phyloP scores from a whole-genome alignment of 2,329 filamentous ascomycete species.

The Penicillium sp. region DNA sequence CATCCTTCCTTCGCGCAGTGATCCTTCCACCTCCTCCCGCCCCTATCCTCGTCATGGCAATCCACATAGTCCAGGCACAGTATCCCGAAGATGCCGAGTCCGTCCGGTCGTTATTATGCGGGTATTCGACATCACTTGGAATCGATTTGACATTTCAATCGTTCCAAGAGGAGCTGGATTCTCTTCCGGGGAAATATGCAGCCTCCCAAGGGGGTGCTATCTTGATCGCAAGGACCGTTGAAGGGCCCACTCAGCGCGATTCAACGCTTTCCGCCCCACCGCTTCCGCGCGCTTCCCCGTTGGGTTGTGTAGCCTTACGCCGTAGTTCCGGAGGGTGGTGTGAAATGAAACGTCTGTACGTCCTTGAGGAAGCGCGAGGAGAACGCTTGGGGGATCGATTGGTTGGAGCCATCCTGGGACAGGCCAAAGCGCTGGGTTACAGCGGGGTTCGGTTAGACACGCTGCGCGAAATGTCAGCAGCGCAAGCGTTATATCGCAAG shows the following conservation, averaged over 20 bases:
- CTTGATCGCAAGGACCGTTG: conserved; percentile 45
- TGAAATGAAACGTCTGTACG: conserved; percentile 63
- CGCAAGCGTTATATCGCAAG: conserved; percentile 52
- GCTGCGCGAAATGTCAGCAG: conserved; percentile 54
- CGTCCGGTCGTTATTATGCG: conserved; percentile 46
- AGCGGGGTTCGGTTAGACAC: conserved; percentile 59
- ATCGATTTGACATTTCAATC: conserved; percentile 61
- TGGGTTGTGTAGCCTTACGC: conserved; percentile 57
- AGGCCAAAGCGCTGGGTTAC: conserved; percentile 54
- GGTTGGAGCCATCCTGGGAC: conserved; percentile 46
- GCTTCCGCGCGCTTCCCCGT: background rate
- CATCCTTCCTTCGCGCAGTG: background rate
- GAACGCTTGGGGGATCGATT: conserved; percentile 53
- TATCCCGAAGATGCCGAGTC: conserved; percentile 46
- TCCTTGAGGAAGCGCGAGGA: conserved; percentile 51
- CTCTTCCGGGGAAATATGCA: conserved; percentile 58
- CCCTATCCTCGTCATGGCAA: conserved; percentile 6
- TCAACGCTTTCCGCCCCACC: background rate
- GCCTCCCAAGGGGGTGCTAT: conserved; percentile 49
- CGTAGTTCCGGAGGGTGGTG: conserved; percentile 35
- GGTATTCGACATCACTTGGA: conserved; percentile 48
- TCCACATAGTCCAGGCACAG: conserved; percentile 39
- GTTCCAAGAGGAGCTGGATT: conserved; percentile 55
- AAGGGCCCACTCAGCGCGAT: background rate
- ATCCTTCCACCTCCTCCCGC: background rate